Base-by-base conservation (phyloP, 169 alveolate genomes). In the Neospora caninum region DNA sequence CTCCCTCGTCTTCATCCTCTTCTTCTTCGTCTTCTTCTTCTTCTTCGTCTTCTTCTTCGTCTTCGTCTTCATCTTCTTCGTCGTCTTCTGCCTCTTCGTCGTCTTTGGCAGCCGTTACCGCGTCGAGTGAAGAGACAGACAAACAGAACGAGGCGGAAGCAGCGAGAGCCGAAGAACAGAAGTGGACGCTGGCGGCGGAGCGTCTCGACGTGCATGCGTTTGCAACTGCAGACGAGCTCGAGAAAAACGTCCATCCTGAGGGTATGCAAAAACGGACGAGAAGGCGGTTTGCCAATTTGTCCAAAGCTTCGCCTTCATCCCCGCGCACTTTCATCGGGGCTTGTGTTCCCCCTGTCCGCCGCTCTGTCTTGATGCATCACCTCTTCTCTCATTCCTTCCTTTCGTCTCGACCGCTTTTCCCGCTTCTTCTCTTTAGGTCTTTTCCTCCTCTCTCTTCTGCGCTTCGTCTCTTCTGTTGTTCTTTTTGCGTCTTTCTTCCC, bases 201-300 rank as follows among this genome's bases (percentile, higher is more conserved):
- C 80, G 87, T 16, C 88, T 92, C 67, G 95, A 92, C 43, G 88
- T 92, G 58, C 39, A 69, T 82, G 78, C 86, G 36, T 92, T 92
- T 87, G 49, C 64, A 88, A 92, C 82, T 45, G 95, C 92, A 34
- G 95, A 92, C 49, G 95, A 92, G 78, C 92, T 92, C 31, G 88
- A 80, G 67, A 92, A 84, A 92, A 91, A 91, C 58, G 95, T 92
- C 29, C 92, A 92, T 69, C 92, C 92, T 31, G 95, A 70, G 64
- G 94, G 94, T 92, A n/a, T 34, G 89, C 45, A 31, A 41, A 42
- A 43, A 39, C 27, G 78, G 36, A 13, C 36, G 92, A 0, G 34
- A 42, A 16, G 43, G 73, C 38, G 42, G 13, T 69, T 49, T 69
- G n/a, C 82, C 20, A 25, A 31, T 31, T 64, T 69, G 42, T 34